phyloP scores from a whole-genome alignment of 306 rosid species.

The Elaeagnus macrophylla region DNA sequence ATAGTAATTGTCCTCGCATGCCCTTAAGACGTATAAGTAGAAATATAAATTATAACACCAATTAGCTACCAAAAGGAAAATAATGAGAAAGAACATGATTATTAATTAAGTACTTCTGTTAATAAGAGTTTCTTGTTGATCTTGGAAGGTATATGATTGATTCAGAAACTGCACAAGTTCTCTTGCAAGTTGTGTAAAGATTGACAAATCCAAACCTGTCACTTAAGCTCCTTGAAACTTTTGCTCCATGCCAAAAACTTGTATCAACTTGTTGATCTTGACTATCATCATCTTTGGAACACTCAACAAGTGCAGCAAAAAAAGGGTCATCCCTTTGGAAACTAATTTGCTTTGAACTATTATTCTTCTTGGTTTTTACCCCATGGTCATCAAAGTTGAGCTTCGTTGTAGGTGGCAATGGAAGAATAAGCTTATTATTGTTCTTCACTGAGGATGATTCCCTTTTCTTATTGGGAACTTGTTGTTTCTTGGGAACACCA shows the following conservation, averaged over 20 bases:
- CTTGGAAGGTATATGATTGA: constrained; percentile 60
- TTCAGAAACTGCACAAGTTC: constrained; percentile 61
- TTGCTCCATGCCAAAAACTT: constrained; percentile 38
- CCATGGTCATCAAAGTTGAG: constrained; percentile 21
- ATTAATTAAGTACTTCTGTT: constrained; percentile 14
- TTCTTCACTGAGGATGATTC: constrained; percentile 26
- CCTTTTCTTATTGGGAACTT: constrained; percentile 25
- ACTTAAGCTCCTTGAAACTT: constrained; percentile 62
- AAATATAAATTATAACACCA: constrained; percentile 18
- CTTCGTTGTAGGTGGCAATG: constrained; percentile 57
- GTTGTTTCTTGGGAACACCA: constrained; percentile 83
- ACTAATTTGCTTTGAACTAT: not conserved
- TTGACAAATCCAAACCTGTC: constrained; percentile 59
- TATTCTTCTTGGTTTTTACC: constrained; percentile 15
- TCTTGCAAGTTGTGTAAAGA: constrained; percentile 60
- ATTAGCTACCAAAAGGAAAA: constrained; percentile 13
- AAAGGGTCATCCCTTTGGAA: constrained; percentile 78
- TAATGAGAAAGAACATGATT: constrained; percentile 5
- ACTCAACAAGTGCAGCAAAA: constrained; percentile 70
- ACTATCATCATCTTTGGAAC: constrained; percentile 51
- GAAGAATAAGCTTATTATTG: constrained; percentile 26
- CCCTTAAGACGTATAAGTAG: not conserved
- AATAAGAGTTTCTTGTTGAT: constrained; percentile 34
- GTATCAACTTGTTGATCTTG: not conserved
- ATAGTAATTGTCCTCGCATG: constrained; percentile 23